A percentile compares a stretch with the other conserved stretches of the same genome.
These are phyloP conservation scores for Iberis pinnata DNA, from an alignment of 345 rosid species.

Conservation along the genomic window DNA sequence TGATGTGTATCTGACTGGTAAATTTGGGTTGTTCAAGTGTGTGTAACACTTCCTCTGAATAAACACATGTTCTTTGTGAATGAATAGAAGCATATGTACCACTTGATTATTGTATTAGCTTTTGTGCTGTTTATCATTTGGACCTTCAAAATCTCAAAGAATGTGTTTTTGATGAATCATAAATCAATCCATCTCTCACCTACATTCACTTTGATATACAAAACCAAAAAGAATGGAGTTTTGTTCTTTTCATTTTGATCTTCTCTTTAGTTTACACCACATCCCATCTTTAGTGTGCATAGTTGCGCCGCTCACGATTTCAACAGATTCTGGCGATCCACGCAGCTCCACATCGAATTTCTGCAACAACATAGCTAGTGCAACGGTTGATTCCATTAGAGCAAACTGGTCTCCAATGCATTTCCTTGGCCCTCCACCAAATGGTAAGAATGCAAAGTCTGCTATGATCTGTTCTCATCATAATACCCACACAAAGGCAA, in stretches of 20 bases:
- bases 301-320: slow-evolving; percentile 80
- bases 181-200: background rate
- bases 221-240: background rate
- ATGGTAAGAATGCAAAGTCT: slow-evolving; percentile 84
- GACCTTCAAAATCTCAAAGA: too few species aligned
- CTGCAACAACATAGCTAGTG: slow-evolving; percentile 65
- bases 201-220: background rate
- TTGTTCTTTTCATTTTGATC: slow-evolving; percentile 30
- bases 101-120: too few species aligned
- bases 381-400: slow-evolving; percentile 78
- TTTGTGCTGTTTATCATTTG: too few species aligned
- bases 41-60: too few species aligned
- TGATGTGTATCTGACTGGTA: too few species aligned
- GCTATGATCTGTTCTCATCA: slow-evolving; percentile 51
- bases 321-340: slow-evolving; percentile 67
- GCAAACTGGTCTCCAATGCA: slow-evolving; percentile 97
- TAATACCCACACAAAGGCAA: slow-evolving; percentile 10
- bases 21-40: too few species aligned
- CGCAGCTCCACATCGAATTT: slow-evolving; percentile 66
- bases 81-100: too few species aligned
- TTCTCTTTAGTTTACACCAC: slow-evolving; percentile 76
- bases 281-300: slow-evolving; percentile 78
- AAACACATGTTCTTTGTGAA: too few species aligned
- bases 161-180: background rate
- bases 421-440: slow-evolving; percentile 92